phyloP scores from a whole-genome alignment of 202 grass and related monocot genomes.

The Setaria italica region DNA sequence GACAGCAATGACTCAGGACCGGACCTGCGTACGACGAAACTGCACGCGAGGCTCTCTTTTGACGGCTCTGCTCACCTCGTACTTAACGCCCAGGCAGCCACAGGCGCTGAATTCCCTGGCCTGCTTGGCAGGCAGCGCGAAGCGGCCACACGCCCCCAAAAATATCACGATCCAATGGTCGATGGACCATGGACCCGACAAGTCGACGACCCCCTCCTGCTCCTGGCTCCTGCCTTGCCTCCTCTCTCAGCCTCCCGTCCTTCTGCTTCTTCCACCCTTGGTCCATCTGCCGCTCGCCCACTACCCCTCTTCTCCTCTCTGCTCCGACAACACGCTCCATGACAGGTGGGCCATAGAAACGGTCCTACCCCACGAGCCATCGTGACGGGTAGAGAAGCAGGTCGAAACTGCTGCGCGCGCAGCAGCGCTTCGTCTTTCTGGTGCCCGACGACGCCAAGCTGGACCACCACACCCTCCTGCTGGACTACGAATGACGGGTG shows the following conservation, averaged over 20 bases:
- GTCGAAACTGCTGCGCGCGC: too few relatives aligned
- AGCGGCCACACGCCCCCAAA: neutral
- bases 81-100: constrained; percentile 20
- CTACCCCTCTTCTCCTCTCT: neutral
- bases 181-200: neutral
- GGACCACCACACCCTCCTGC: constrained; percentile 41
- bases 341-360: neutral
- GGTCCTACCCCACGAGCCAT: neutral
- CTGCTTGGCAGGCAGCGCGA: neutral
- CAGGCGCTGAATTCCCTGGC: neutral
- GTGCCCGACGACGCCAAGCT: constrained; percentile 8
- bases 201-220: neutral
- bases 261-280: neutral
- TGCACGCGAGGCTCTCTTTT: neutral
- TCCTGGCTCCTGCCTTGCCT: too few relatives aligned
- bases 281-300: constrained; percentile 24
- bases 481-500: neutral
- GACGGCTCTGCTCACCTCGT: constrained; percentile 39
- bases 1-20: too few relatives aligned
- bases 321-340: neutral
- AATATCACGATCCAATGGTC: constrained; percentile 27
- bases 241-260: neutral
- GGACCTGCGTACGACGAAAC: too few relatives aligned
- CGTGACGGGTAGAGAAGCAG: rapidly evolving
- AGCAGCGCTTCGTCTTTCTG: neutral